Conservation (phyloP, 495 filamentous ascomycete genomes). For the Pseudomonodictys pantanalensis region DNA sequence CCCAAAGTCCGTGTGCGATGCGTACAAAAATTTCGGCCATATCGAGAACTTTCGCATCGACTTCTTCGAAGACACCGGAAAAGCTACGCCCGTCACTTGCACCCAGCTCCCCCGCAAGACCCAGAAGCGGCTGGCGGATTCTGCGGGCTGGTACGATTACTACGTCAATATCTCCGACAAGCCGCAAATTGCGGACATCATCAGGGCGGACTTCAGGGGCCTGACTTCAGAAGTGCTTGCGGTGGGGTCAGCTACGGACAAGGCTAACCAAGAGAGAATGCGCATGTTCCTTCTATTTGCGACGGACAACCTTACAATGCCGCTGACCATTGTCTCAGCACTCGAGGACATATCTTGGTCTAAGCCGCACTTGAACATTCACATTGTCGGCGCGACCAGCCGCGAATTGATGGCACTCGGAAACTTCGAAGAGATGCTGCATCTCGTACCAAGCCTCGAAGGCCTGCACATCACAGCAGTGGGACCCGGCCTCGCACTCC, state of each 20-base stretch:
- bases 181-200: not conserved
- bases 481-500: not conserved
- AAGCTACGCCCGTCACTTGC: conserved; percentile 6
- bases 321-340: conserved; percentile 15
- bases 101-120: conserved; percentile 3
- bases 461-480: conserved; percentile 5
- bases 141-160: conserved; percentile 15
- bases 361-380: conserved; percentile 8
- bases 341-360: conserved; percentile 9
- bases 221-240: not conserved
- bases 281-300: conserved; percentile 14
- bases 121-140: not conserved
- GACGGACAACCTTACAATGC: conserved; percentile 21
- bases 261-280: conserved; percentile 8
- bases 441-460: conserved; percentile 10
- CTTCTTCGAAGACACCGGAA: conserved; percentile 21
- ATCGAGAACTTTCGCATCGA: conserved; percentile 18
- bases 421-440: conserved; percentile 20
- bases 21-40: not conserved
- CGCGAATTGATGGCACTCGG: conserved; percentile 7
- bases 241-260: not conserved
- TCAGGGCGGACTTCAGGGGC: conserved; percentile 8
- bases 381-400: conserved; percentile 11
- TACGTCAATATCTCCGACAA: conserved; percentile 16
- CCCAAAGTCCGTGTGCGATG: not conserved